phyloP scores from a whole-genome alignment of 176 grass and related monocot species.

The Neostapfia colusana region DNA sequence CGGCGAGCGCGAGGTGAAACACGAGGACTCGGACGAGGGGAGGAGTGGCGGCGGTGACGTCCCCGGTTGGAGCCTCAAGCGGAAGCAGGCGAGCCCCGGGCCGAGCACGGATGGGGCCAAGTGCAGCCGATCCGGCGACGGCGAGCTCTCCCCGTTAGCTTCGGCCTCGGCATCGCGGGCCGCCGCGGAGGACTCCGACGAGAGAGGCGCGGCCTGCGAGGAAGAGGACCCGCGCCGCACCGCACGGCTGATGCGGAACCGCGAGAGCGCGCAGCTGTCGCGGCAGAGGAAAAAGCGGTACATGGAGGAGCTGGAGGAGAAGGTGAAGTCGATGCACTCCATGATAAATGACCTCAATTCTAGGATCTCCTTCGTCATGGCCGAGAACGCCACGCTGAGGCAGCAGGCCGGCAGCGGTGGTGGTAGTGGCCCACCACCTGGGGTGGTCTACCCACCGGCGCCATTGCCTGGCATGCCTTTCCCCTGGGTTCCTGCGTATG shows the following conservation, averaged over 20 bases:
- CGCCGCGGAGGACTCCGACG: conserved; percentile 35
- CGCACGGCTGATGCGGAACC: conserved; percentile 80
- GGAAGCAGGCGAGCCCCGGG: conserved; percentile 54
- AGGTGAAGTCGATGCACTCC: conserved; percentile 83
- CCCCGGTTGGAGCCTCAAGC: conserved; percentile 58
- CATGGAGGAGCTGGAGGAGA: conserved; percentile 88
- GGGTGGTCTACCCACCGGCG: conserved; percentile 56
- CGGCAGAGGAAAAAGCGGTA: conserved; percentile 91
- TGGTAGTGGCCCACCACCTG: conserved; percentile 43
- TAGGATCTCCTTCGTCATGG: conserved; percentile 74
- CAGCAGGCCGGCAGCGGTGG: conserved; percentile 53
- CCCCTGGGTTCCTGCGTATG: conserved; percentile 85
- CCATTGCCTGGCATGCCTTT: conserved; percentile 59
- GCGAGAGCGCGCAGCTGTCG: conserved; percentile 91
- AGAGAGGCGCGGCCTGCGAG: conserved; percentile 26
- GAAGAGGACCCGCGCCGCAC: conserved; percentile 60
- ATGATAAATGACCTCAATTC: conserved; percentile 82
- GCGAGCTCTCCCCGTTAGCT: conserved; percentile 41
- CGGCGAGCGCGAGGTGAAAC: conserved; percentile 46
- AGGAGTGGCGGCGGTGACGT: conserved; percentile 30
- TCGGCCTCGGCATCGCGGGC: conserved; percentile 38
- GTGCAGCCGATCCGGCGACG: conserved; percentile 54
- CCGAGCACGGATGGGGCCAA: conserved; percentile 39
- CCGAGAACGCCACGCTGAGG: conserved; percentile 69
- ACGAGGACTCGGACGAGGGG: conserved; percentile 57